Evolutionary conservation across 495 filamentous ascomycete genomes (phyloP), one percentile per base, ranked within the genome.

Genomic region (Penicillium longicatenatum): DNA sequence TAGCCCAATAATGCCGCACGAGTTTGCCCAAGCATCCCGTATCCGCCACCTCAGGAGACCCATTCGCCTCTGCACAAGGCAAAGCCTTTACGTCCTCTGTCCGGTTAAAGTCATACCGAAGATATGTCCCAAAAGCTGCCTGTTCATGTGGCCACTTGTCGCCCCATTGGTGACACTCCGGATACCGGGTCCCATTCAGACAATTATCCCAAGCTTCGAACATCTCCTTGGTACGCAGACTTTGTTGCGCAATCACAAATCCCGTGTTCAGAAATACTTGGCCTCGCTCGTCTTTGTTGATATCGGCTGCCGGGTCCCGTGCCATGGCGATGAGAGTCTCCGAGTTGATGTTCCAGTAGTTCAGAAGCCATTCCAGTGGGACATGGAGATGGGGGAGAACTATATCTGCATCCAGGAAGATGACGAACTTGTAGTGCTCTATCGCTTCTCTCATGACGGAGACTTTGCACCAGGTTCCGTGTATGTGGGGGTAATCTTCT

Each of bases 351-450:
- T 74, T 64, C 80, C 79, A 83, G 67, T 79, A 77, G 67, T 82
- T 82, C 17, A 83, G 63, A 26, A 83, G 70, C 79, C 80, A 83
- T 61, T 83, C 80, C 29, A 82, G 57, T 7, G 80, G 79, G 7
- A 83, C 58, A 43, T 83, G 73, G 39, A 74, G 77, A 50, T 75
- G 67, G 35, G 70, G 63, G 56, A 81, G 76, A 58, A 82, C 70
- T 61, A 71, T 73, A 54, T 83, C 80, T 49, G 74, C 73, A 61
- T 83, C 80, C 37, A 82, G 55, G 72, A 78, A 80, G 52, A 82
- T 69, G 33, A 82, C 75, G 11, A 78, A 70, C 44, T 79, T 70
- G 54, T 77, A 80, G n/a, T 72, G 46, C 47, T 73, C 67, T 39
- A 82, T 68, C 1, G 74, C 64, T 50, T 79, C 69, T 45, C 67